Conservation (phyloP, 352 stramenopile species). For the Phytophthora cryptogea region DNA sequence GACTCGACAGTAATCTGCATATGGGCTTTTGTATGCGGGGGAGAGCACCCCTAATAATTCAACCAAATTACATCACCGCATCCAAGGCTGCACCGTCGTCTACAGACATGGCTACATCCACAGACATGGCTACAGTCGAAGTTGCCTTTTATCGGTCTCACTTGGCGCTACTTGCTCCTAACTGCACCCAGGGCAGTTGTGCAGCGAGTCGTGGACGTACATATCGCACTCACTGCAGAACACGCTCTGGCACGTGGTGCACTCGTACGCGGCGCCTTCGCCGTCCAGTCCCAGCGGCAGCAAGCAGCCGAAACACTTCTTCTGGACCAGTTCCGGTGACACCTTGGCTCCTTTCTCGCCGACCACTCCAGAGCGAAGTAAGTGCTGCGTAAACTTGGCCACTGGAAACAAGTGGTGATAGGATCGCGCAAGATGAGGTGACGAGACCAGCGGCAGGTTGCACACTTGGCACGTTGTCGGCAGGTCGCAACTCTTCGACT, state of each 20-base stretch:
- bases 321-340: conserved; percentile 24
- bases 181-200: conserved; percentile 97
- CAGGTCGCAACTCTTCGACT: conserved; percentile 94
- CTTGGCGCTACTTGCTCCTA: conserved; percentile 26
- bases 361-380: conserved; percentile 32
- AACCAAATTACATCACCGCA: conserved; percentile 14
- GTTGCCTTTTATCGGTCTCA: conserved; percentile 12
- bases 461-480: conserved; percentile 97
- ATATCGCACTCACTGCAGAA: conserved; percentile 98
- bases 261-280: conserved; percentile 75
- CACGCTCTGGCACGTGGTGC: conserved; percentile 87
- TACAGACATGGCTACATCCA: background rate
- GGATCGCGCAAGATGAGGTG: conserved; percentile 95
- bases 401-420: conserved; percentile 99
- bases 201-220: conserved; percentile 98
- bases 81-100: background rate
- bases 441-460: conserved; percentile 95
- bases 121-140: conserved; percentile 18
- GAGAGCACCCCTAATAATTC: conserved; percentile 6
- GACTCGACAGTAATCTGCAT: conserved; percentile 9
- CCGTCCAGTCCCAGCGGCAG: conserved; percentile 53
- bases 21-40: conserved; percentile 7
- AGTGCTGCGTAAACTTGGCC: conserved; percentile 89
- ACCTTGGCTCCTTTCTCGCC: conserved; percentile 27
- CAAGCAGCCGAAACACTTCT: conserved; percentile 86